A percentile compares a stretch with the other conserved stretches of the same genome.
These are phyloP conservation scores for Flaveria brownii DNA, from an alignment of 129 eudicot genomes.

Conservation along the genomic window DNA sequence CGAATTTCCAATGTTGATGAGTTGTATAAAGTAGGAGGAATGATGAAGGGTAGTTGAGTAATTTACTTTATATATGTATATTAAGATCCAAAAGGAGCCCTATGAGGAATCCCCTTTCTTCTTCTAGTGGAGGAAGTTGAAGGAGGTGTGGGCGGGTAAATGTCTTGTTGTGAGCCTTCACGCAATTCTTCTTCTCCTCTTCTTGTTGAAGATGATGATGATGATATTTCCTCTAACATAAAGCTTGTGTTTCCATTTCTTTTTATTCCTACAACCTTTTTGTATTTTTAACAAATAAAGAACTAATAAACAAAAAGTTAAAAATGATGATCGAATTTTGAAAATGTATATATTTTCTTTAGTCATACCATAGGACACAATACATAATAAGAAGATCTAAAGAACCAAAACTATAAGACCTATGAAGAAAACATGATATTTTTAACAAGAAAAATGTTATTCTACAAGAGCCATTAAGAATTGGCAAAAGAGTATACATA, in stretches of 20 bases:
- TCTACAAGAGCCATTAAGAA: too few relatives aligned
- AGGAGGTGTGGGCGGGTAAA: constrained; percentile 81
- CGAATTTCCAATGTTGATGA: constrained; percentile 48
- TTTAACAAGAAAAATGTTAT: too few relatives aligned
- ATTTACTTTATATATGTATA: constrained; percentile 22
- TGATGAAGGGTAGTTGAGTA: constrained; percentile 27
- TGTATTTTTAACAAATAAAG: neutral
- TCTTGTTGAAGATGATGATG: constrained; percentile 53
- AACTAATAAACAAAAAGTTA: neutral
- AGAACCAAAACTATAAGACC: neutral
- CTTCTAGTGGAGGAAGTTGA: constrained; percentile 65
- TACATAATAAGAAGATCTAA: neutral
- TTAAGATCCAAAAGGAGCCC: constrained; percentile 81
- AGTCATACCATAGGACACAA: neutral
- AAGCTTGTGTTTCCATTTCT: constrained; percentile 87
- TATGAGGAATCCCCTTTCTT: constrained; percentile 97
- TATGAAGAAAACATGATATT: neutral
- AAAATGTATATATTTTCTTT: neutral
- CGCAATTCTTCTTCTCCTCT: constrained; percentile 64
- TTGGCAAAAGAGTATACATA: too few relatives aligned
- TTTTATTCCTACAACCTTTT: constrained; percentile 87
- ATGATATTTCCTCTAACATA: constrained; percentile 54
- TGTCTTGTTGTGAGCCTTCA: constrained; percentile 82
- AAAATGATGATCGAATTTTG: too few relatives aligned
- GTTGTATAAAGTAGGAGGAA: constrained; percentile 45